Conservation (phyloP, 495 filamentous ascomycete genomes). For the Penicillium paradoxum region DNA sequence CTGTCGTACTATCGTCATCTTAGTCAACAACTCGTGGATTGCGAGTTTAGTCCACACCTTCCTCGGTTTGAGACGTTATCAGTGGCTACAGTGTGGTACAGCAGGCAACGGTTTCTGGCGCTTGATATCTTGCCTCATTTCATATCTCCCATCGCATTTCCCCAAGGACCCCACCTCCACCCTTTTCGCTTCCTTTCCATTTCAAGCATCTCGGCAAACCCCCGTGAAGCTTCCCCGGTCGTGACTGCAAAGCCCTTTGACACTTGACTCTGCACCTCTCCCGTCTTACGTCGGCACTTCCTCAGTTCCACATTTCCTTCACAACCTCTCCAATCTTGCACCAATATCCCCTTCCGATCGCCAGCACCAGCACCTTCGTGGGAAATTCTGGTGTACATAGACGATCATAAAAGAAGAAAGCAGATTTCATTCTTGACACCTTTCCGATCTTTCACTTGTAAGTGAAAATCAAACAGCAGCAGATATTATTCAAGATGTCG, state of each 20-base stretch:
- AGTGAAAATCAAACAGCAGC: slow-evolving; percentile 34
- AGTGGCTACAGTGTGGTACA: slow-evolving; percentile 5
- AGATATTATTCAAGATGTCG: slow-evolving; percentile 48
- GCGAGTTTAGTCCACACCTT: background rate
- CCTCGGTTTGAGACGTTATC: slow-evolving; percentile 7
- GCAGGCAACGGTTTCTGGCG: slow-evolving; percentile 10
- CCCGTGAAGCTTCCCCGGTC: slow-evolving; percentile 15
- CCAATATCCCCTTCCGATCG: slow-evolving; percentile 43
- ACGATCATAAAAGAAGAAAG: slow-evolving; percentile 53
- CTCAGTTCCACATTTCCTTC: slow-evolving; percentile 31
- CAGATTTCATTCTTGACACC: slow-evolving; percentile 41
- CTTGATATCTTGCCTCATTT: slow-evolving; percentile 16
- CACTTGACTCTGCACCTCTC: slow-evolving; percentile 25
- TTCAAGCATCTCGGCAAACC: slow-evolving; percentile 9
- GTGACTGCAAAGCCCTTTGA: slow-evolving; percentile 12
- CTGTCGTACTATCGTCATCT: background rate
- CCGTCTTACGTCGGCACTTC: slow-evolving; percentile 24
- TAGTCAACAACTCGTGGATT: background rate
- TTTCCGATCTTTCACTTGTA: slow-evolving; percentile 38
- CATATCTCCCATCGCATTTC: slow-evolving; percentile 23
- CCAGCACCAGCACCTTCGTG: slow-evolving; percentile 86
- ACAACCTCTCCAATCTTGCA: slow-evolving; percentile 36
- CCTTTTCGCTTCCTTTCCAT: slow-evolving; percentile 10
- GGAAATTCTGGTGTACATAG: slow-evolving; percentile 87
- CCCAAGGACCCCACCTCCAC: slow-evolving; percentile 14